A percentile compares a stretch with the other conserved stretches of the same genome.
Evolutionary conservation across 345 rosid genomes (phyloP).

Genomic region (Eucalyptus albens): DNA sequence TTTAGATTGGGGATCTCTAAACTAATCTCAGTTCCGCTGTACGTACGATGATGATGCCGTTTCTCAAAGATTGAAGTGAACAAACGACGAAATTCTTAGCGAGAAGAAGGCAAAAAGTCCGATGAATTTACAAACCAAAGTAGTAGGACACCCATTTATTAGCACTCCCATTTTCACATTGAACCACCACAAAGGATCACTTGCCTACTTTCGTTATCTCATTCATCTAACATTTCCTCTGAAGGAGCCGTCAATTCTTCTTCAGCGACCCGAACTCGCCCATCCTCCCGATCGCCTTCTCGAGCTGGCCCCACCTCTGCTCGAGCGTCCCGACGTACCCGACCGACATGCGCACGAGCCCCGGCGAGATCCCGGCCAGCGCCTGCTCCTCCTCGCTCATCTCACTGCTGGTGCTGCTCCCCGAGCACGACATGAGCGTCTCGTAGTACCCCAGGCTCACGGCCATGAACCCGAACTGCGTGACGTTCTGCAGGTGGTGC

Average conservation of each 20-base stretch:
- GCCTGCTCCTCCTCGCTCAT: slow-evolving; percentile 51
- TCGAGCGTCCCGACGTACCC: slow-evolving; percentile 85
- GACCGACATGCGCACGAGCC: slow-evolving; percentile 77
- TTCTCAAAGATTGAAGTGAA: neutral
- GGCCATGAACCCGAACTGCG: slow-evolving; percentile 93
- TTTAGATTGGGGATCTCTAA: neutral
- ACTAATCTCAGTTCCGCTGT: neutral
- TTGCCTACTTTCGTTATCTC: neutral
- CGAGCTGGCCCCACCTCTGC: slow-evolving; percentile 85
- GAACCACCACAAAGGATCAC: neutral
- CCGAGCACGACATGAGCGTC: slow-evolving; percentile 91
- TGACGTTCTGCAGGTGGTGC: slow-evolving; percentile 59
- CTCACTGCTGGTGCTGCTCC: slow-evolving; percentile 93
- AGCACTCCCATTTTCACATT: neutral
- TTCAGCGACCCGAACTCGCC: slow-evolving; percentile 1
- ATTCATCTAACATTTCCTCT: neutral
- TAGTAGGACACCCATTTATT: neutral
- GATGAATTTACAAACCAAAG: neutral
- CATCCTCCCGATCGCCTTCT: slow-evolving; percentile 59
- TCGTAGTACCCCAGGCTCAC: slow-evolving; percentile 94
- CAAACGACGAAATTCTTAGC: neutral
- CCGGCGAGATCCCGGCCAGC: slow-evolving; percentile 90
- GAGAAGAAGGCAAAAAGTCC: neutral
- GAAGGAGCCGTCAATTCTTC: neutral
- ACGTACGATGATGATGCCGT: neutral